These are phyloP conservation scores for Polytrichum formosum DNA, from an alignment of 225 moss, liverwort and hornwort genomes.

Conservation along the genomic window DNA sequence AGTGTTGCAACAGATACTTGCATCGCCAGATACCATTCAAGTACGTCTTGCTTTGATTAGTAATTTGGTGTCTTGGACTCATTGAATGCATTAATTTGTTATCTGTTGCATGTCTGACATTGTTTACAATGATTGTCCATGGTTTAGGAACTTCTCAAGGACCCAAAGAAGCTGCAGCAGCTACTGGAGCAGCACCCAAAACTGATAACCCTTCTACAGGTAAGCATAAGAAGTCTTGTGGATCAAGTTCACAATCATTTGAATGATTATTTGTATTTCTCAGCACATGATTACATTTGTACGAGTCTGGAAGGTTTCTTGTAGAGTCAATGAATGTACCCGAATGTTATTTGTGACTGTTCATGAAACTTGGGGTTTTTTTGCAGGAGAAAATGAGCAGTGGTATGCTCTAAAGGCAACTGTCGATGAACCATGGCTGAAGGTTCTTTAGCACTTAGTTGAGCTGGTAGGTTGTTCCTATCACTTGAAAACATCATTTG, in stretches of 20 bases:
- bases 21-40: conserved; percentile 96
- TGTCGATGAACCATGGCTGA: not conserved
- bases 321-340: not conserved
- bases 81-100: too few species aligned
- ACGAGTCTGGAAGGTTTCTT: not conserved
- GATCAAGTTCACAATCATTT: not conserved
- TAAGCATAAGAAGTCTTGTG: conserved; percentile 11
- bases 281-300: not conserved
- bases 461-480: not conserved
- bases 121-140: too few species aligned
- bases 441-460: too few species aligned
- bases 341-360: not conserved
- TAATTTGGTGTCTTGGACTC: too few species aligned
- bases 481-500: not conserved
- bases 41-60: conserved; percentile 27
- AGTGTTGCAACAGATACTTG: conserved; percentile 89
- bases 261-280: not conserved
- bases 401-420: conserved; percentile 28
- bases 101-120: too few species aligned
- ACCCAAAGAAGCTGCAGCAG: conserved; percentile 92
- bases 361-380: conserved; percentile 7
- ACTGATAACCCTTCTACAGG: conserved; percentile 87
- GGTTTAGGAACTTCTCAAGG: conserved; percentile 84
- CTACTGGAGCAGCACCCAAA: conserved; percentile 98
- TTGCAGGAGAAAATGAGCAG: conserved; percentile 60